Percentiles rank a stretch among this genome's conserved stretches.
Conservation (phyloP, 2,329 filamentous ascomycete genomes). For the Fusarium sulawesiense region DNA sequence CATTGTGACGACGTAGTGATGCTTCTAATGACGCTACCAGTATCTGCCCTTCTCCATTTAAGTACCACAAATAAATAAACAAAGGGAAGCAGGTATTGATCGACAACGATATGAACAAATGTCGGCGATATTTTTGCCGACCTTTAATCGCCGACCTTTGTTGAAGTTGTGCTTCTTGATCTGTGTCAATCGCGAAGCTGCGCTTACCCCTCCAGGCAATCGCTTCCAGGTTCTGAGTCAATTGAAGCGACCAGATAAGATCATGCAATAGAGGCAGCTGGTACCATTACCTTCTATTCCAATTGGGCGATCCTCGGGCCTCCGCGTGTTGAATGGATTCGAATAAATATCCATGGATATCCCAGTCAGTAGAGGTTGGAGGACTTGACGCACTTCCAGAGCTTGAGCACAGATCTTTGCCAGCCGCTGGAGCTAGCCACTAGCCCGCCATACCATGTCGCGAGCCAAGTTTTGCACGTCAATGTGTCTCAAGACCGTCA, state of each 20-base stretch:
- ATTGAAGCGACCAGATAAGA: neutral
- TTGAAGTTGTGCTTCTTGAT: neutral
- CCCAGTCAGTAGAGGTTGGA: too few species aligned
- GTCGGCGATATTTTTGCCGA: neutral
- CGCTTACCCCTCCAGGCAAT: neutral
- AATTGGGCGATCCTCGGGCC: too few species aligned
- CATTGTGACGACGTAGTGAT: neutral
- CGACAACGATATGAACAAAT: neutral
- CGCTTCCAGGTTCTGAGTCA: neutral
- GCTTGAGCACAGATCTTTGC: too few species aligned
- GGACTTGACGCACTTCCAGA: too few species aligned
- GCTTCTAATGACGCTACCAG: neutral
- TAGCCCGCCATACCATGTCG: too few species aligned
- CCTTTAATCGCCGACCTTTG: too few species aligned
- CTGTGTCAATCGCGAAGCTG: neutral
- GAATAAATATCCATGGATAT: too few species aligned
- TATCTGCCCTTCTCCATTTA: neutral
- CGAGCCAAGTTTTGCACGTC: too few species aligned
- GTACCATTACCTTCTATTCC: too few species aligned
- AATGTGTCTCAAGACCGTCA: too few species aligned
- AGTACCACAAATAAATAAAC: neutral
- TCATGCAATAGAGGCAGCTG: neutral
- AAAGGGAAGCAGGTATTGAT: neutral
- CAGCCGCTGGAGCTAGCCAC: too few species aligned
- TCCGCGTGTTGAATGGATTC: too few species aligned